Conservation (phyloP, 306 rosid species). For the Argentina anserina region DNA sequence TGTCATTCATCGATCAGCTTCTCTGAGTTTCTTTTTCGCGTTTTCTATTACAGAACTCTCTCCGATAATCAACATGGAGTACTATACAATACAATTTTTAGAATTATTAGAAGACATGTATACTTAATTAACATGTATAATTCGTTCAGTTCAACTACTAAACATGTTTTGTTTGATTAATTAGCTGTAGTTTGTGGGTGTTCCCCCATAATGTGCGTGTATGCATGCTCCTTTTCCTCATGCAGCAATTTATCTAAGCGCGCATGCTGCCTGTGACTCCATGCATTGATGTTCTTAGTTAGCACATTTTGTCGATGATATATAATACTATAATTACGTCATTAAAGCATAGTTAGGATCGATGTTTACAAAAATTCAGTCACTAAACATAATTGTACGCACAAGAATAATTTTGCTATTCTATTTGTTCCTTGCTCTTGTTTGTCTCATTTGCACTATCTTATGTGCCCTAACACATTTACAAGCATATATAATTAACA, state of each 20-base stretch:
- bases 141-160: constrained; percentile 9
- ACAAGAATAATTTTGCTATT: neutral
- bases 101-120: neutral
- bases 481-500: neutral
- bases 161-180: constrained; percentile 4
- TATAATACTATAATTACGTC: neutral
- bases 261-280: neutral
- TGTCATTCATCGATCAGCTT: neutral
- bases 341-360: neutral
- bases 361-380: neutral
- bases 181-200: constrained; percentile 18
- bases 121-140: neutral
- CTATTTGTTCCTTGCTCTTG: neutral
- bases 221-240: neutral
- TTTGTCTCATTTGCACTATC: neutral
- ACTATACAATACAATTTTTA: neutral
- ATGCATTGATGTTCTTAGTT: neutral
- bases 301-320: neutral
- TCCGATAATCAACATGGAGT: too few species aligned
- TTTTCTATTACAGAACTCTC: neutral
- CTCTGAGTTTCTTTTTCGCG: neutral
- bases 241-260: neutral
- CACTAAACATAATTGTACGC: neutral
- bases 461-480: neutral
- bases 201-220: neutral